Conservation (phyloP, 2,329 filamentous ascomycete species). For the Phaeosphaeria sp. region DNA sequence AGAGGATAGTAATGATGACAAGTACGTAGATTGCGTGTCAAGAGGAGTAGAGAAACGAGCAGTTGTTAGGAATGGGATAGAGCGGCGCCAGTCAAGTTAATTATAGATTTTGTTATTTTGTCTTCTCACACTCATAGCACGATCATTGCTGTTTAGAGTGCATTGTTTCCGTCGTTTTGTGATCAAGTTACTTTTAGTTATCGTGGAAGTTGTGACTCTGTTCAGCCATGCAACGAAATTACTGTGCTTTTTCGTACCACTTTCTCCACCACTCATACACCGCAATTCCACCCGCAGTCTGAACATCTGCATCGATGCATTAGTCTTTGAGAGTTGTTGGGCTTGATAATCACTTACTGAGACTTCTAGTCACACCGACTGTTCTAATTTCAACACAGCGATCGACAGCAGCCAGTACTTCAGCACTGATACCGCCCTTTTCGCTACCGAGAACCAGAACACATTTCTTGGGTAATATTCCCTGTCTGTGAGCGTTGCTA, state of each 20-base stretch:
- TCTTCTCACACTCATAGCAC: neutral
- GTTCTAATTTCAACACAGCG: slow-evolving; percentile 61
- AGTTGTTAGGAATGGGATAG: neutral
- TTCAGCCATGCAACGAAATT: neutral
- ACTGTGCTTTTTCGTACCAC: slow-evolving; percentile 30
- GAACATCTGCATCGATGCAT: slow-evolving; percentile 49
- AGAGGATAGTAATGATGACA: neutral
- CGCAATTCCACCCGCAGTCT: slow-evolving; percentile 60
- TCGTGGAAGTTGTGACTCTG: neutral
- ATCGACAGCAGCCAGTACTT: slow-evolving; percentile 57
- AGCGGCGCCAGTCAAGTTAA: neutral
- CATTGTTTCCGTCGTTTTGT: neutral
- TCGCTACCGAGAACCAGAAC: slow-evolving; percentile 59
- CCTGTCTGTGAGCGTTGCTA: slow-evolving; percentile 22
- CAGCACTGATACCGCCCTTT: slow-evolving; percentile 57
- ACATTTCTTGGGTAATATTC: slow-evolving; percentile 46
- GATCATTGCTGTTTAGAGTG: neutral
- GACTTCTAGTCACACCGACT: slow-evolving; percentile 58
- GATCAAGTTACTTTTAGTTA: neutral
- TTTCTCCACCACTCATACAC: slow-evolving; percentile 60
- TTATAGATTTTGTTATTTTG: too few relatives aligned
- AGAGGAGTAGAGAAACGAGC: neutral
- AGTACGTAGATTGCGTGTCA: neutral
- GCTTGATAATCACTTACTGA: slow-evolving; percentile 52
- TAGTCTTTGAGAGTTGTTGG: neutral